phyloP scores from a whole-genome alignment of 2,329 filamentous ascomycete species.

The Clarireedia monteithiana region DNA sequence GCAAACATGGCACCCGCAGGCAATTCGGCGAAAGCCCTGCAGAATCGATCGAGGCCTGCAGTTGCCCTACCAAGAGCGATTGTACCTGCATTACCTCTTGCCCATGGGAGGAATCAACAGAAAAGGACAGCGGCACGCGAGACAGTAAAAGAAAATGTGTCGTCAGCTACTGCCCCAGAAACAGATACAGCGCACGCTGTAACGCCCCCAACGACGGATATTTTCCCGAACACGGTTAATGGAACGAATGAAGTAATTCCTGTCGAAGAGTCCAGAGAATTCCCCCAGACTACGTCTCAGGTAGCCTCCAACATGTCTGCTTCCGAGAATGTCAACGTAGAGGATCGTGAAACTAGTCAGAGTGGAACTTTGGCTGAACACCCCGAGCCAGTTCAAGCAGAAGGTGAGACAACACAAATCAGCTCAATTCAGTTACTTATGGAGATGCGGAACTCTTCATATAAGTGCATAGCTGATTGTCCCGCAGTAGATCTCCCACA shows the following conservation, averaged over 20 bases:
- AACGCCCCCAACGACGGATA: slow-evolving; percentile 5
- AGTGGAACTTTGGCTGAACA: slow-evolving; percentile 2
- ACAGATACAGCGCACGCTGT: slow-evolving; percentile 10
- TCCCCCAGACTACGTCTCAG: neutral
- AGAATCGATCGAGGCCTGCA: slow-evolving; percentile 23
- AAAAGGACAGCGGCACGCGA: slow-evolving; percentile 20
- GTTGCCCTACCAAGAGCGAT: slow-evolving; percentile 21
- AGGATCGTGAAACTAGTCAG: neutral
- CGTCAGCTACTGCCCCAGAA: slow-evolving; percentile 7
- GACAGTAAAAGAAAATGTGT: slow-evolving; percentile 17
- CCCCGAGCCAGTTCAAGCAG: slow-evolving; percentile 1
- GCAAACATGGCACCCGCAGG: slow-evolving; percentile 23
- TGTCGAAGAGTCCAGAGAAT: slow-evolving; percentile 7
- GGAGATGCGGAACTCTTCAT: slow-evolving; percentile 1
- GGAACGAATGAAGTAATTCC: slow-evolving; percentile 14
- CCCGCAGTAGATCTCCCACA: slow-evolving; percentile 3
- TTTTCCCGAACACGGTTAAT: slow-evolving; percentile 5
- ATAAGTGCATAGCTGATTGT: neutral
- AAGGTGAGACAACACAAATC: slow-evolving; percentile 18
- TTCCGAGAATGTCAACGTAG: neutral
- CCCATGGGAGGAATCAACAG: slow-evolving; percentile 28
- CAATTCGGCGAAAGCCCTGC: slow-evolving; percentile 24
- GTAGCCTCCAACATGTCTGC: neutral
- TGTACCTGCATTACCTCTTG: slow-evolving; percentile 28
- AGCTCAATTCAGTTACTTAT: neutral